Evolutionary conservation across 2,329 filamentous ascomycete genomes (phyloP).

Genomic region (Colletotrichum sp.): DNA sequence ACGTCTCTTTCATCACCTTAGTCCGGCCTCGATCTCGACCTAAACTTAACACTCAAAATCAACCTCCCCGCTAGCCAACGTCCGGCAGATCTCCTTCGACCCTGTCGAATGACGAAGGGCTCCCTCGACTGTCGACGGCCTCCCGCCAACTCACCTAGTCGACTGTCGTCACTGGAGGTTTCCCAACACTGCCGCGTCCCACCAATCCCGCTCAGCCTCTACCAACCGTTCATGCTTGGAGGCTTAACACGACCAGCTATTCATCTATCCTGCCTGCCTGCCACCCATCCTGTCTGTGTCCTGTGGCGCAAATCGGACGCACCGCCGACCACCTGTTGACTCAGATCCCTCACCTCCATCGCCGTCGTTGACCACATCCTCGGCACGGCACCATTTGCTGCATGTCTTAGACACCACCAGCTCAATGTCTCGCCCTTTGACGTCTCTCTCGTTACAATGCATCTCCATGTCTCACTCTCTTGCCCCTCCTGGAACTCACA

Average conservation of each 20-base stretch:
- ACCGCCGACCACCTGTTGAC: constrained; percentile 13
- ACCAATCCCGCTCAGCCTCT: constrained; percentile 2
- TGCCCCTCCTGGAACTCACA: neutral
- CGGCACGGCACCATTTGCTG: neutral
- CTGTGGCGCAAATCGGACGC: constrained; percentile 8
- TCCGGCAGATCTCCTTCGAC: neutral
- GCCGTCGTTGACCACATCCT: neutral
- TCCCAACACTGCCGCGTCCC: neutral
- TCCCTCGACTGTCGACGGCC: neutral
- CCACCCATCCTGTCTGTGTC: neutral
- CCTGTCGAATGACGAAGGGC: neutral
- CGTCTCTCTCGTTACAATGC: neutral
- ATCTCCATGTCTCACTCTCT: neutral
- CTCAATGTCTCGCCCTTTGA: neutral
- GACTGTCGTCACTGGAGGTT: neutral
- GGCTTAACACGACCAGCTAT: neutral
- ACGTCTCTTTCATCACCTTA: neutral
- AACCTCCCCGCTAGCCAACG: neutral
- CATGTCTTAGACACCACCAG: constrained; percentile 1
- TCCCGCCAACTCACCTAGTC: neutral
- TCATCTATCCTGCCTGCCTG: neutral
- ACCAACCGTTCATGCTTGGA: constrained; percentile 2
- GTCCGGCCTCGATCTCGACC: neutral
- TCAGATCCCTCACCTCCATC: constrained; percentile 11
- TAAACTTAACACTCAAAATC: neutral